phyloP scores from a whole-genome alignment of 75 land plant species.

The Ceratopteris richardii region DNA sequence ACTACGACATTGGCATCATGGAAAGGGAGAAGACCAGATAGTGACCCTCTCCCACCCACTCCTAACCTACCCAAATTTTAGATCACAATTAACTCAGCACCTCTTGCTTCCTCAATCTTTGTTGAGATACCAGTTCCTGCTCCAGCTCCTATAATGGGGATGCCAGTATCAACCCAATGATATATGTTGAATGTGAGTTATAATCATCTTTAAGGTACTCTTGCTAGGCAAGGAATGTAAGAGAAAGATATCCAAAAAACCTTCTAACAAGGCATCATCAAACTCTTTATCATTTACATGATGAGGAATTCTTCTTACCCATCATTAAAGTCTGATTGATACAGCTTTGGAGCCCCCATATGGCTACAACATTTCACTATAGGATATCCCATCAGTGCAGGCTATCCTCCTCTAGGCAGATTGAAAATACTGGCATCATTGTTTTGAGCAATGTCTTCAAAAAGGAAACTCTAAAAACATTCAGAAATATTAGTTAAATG shows the following conservation, averaged over 20 bases:
- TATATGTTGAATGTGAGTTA: too few relatives aligned
- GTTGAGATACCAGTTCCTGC: slow-evolving; percentile 99
- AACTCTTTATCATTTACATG: slow-evolving; percentile 88
- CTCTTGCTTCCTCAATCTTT: slow-evolving; percentile 98
- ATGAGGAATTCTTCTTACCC: slow-evolving; percentile 52
- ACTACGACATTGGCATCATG: slow-evolving; percentile 98
- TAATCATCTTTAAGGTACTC: too few relatives aligned
- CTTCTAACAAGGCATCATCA: slow-evolving; percentile 59
- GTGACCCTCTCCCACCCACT: slow-evolving; percentile 96
- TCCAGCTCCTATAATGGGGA: slow-evolving; percentile 93
- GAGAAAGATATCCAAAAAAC: slow-evolving; percentile 49
- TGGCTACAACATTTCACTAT: too few relatives aligned
- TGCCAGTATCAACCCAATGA: slow-evolving; percentile 29
- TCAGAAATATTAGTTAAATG: too few relatives aligned
- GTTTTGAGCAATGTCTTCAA: too few relatives aligned
- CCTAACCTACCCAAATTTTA: slow-evolving; percentile 95
- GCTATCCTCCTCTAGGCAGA: too few relatives aligned
- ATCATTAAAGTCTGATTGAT: too few relatives aligned
- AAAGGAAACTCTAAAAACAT: too few relatives aligned
- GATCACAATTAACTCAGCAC: slow-evolving; percentile 78
- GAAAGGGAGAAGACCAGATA: slow-evolving; percentile 88
- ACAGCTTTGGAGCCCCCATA: too few relatives aligned
- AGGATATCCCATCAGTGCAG: too few relatives aligned
- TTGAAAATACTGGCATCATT: too few relatives aligned
- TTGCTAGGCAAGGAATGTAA: too few relatives aligned